Conservation (phyloP, 2,329 filamentous ascomycete species). For the Anisogramma anomala region DNA sequence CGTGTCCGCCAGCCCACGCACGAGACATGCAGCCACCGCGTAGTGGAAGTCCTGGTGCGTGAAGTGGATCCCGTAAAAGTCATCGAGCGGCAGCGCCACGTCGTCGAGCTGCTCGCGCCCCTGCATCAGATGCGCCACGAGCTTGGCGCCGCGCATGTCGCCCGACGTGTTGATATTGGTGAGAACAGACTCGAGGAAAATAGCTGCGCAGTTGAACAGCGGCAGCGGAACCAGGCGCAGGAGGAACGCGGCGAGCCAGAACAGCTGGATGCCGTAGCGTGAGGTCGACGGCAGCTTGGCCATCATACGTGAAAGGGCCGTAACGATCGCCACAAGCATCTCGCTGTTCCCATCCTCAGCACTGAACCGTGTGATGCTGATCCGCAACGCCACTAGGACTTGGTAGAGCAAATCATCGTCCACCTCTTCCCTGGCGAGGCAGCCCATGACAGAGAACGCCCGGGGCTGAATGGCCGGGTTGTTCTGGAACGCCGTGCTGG, state of each 20-base stretch:
- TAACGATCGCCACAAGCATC: slow-evolving; percentile 58
- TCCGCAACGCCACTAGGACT: slow-evolving; percentile 55
- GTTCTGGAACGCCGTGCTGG: slow-evolving; percentile 61
- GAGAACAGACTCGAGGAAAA: slow-evolving; percentile 53
- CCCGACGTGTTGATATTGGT: slow-evolving; percentile 51
- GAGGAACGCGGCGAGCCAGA: slow-evolving; percentile 58
- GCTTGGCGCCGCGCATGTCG: slow-evolving; percentile 46
- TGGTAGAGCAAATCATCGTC: slow-evolving; percentile 62
- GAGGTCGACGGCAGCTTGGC: slow-evolving; percentile 54
- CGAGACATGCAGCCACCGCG: slow-evolving; percentile 52
- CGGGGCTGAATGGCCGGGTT: slow-evolving; percentile 60
- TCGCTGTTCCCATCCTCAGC: slow-evolving; percentile 50
- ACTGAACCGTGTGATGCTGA: slow-evolving; percentile 51
- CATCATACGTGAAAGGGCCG: slow-evolving; percentile 60
- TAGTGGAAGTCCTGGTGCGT: slow-evolving; percentile 54
- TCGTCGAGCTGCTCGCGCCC: slow-evolving; percentile 50
- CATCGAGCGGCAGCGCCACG: slow-evolving; percentile 49
- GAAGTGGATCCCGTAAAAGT: slow-evolving; percentile 55
- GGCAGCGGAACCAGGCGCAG: slow-evolving; percentile 50
- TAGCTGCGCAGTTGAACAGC: slow-evolving; percentile 55
- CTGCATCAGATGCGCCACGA: slow-evolving; percentile 49
- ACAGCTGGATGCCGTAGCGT: slow-evolving; percentile 56
- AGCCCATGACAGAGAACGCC: slow-evolving; percentile 61
- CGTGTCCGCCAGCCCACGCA: slow-evolving; percentile 52
- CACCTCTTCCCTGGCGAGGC: slow-evolving; percentile 57